Evolutionary conservation across 805 yeast genomes (phyloP).

Genomic region (Komagataella phaffii): DNA sequence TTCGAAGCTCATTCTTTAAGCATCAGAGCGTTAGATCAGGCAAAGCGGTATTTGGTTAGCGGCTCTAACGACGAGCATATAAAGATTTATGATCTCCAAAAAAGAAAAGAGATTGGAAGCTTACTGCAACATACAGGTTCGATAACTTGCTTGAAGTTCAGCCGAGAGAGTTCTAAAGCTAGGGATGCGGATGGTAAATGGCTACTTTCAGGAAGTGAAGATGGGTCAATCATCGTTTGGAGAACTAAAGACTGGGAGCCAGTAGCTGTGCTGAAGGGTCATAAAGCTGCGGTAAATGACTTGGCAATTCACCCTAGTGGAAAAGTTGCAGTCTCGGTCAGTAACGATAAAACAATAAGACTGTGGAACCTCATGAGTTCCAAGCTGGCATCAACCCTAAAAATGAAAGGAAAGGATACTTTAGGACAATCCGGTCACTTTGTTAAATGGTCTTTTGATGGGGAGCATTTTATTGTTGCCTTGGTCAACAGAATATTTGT

Average conservation of each 20-base stretch:
- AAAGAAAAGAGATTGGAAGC: conserved; percentile 88
- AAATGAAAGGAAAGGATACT: conserved; percentile 55
- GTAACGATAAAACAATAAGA: conserved; percentile 70
- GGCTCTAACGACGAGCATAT: conserved; percentile 96
- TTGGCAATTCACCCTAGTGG: conserved; percentile 85
- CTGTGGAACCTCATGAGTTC: conserved; percentile 97
- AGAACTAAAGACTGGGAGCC: conserved; percentile 95
- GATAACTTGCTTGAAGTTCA: conserved; percentile 64
- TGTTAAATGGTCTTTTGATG: conserved; percentile 55
- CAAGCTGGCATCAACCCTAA: conserved; percentile 78
- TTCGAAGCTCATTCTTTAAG: conserved; percentile 90
- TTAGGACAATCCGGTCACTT: conserved; percentile 50
- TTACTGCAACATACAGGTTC: conserved; percentile 83
- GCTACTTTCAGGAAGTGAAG: conserved; percentile 85
- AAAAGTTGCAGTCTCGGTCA: conserved; percentile 79
- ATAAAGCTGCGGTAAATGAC: conserved; percentile 71
- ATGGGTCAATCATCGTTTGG: conserved; percentile 86
- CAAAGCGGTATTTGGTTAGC: conserved; percentile 76
- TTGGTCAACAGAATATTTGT: conserved; percentile 50
- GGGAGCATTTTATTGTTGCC: conserved; percentile 69
- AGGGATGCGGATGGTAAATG: conserved; percentile 52
- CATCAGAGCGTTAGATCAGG: conserved; percentile 71
- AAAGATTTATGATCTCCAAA: conserved; percentile 85
- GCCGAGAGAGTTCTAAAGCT: conserved; percentile 26
- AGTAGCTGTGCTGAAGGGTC: conserved; percentile 82